Conservation (phyloP, 768 basidiomycete genomes). For the Sporobolomyces roseus region DNA sequence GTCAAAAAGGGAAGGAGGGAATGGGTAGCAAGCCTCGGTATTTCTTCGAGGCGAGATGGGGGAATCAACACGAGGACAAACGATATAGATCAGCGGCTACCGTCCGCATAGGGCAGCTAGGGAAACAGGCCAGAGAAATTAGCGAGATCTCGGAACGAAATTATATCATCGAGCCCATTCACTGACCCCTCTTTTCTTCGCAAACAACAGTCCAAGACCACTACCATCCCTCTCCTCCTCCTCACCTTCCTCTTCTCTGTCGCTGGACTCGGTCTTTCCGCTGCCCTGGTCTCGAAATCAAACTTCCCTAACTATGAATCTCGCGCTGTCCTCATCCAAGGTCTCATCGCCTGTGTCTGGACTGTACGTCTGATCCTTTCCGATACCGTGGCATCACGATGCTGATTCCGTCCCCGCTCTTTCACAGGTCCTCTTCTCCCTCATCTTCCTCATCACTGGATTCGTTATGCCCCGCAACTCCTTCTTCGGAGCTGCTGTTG, state of each 20-base stretch:
- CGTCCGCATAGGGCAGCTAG: too few species aligned
- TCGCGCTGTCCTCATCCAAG: constrained; percentile 3
- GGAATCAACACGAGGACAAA: too few species aligned
- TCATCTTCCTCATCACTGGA: constrained; percentile 11
- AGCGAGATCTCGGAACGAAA: too few species aligned
- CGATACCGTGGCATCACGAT: too few species aligned
- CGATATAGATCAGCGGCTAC: too few species aligned
- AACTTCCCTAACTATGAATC: background rate
- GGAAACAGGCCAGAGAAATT: too few species aligned
- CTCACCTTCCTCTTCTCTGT: constrained; percentile 19
- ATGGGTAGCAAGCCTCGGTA: too few species aligned
- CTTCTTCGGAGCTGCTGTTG: constrained; percentile 13
- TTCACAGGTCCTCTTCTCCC: constrained; percentile 3
- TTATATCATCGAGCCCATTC: too few species aligned
- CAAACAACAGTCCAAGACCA: background rate
- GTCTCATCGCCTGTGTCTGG: constrained; percentile 6
- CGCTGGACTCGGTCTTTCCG: constrained; percentile 3
- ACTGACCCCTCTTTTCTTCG: background rate
- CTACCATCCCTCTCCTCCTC: constrained; percentile 14
- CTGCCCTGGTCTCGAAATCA: constrained; percentile 1
- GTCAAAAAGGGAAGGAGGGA: too few species aligned
- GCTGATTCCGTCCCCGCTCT: too few species aligned
- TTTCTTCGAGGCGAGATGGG: too few species aligned
- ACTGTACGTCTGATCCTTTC: too few species aligned
- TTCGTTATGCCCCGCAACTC: constrained; percentile 12